Evolutionary conservation across 176 grass and related monocot species (phyloP), one percentile per base, ranked within the genome.

Genomic region (Rhipidocladum racemiflorum): DNA sequence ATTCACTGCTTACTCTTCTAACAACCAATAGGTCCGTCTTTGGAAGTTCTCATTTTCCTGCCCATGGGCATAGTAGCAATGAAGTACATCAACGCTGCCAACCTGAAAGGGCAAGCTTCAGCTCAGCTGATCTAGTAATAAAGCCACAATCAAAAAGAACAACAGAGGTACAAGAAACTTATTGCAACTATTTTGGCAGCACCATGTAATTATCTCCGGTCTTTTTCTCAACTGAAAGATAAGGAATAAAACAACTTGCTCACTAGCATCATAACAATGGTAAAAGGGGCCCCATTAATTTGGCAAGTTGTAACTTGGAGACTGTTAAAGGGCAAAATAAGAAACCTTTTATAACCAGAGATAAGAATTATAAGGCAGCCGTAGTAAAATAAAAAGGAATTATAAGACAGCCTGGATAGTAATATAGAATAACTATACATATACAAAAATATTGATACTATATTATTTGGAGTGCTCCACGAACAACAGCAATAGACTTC

Each of bases 41-140:
- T 99, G 97, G 44, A 99, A 99, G 70, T 91, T 93, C 39, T 95
- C 89, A 83, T 90, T 89, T 7, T 99, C 97, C 81, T 99, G 91
- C 9, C 93, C 93, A 92, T 96, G 97, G 67, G 97, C 97, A 92
- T 99, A 99, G 59, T 99, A 99, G 76, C 97, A 99, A 92, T 99
- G 97, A 82, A 99, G 92, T 70, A 99, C 97, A 99, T 99, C 97
- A 71, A 99, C 76, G 78, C 97, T 99, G 81, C 97, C 97, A 87
- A 92, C 89, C 97, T 99, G 81, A 72, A 80, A 74, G 11, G 44
- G 61, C 7, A 86, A 66, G 18, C 8, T 51, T 89, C 38, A 66
- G 35, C 34, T 85, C 72, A 8, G 85, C 25, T 74, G 45, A 9
- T 77, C 65, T 30, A 16, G 20, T 88, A 54, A 68, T 20, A 82